Conservation (phyloP, 73 alveolate species). For the Paramecium bursaria region DNA sequence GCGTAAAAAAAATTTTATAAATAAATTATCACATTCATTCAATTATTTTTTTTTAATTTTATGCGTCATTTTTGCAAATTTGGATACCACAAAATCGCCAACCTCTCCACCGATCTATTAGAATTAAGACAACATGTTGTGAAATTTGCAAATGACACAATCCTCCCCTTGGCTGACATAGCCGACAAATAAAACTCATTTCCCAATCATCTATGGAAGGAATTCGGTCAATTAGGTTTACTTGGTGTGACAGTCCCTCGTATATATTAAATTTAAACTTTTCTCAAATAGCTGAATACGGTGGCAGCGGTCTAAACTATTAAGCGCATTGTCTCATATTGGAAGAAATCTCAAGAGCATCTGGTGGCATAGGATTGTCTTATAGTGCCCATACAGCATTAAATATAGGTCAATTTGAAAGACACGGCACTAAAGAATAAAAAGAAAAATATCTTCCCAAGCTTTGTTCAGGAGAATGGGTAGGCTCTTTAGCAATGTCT, state of each 20-base stretch:
- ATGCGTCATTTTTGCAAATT: no score
- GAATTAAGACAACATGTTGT: constrained; percentile 61
- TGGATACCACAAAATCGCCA: no score
- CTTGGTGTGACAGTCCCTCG: constrained; percentile 89
- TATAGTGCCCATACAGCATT: constrained; percentile 92
- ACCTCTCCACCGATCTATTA: constrained; percentile 18
- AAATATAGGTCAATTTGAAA: constrained; percentile 80
- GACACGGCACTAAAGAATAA: constrained; percentile 83
- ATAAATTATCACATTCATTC: no score
- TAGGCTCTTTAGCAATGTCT: constrained; percentile 95
- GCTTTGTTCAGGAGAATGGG: constrained; percentile 86
- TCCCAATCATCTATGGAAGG: constrained; percentile 84
- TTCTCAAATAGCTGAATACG: constrained; percentile 60
- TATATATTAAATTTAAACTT: background rate
- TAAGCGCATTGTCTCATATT: constrained; percentile 85
- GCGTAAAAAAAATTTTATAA: no score
- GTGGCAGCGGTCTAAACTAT: constrained; percentile 89
- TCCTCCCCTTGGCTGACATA: constrained; percentile 88
- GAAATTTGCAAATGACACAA: constrained; percentile 60
- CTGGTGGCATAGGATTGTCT: constrained; percentile 90
- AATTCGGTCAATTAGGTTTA: constrained; percentile 88
- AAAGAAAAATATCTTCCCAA: constrained; percentile 83
- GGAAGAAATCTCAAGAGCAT: constrained; percentile 89
- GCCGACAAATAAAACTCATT: constrained; percentile 83
- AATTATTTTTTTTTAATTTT: no score